A percentile compares a stretch with the other conserved stretches of the same genome.
Conservation (phyloP, 352 stramenopile genomes). For the Phytophthora citricola region DNA sequence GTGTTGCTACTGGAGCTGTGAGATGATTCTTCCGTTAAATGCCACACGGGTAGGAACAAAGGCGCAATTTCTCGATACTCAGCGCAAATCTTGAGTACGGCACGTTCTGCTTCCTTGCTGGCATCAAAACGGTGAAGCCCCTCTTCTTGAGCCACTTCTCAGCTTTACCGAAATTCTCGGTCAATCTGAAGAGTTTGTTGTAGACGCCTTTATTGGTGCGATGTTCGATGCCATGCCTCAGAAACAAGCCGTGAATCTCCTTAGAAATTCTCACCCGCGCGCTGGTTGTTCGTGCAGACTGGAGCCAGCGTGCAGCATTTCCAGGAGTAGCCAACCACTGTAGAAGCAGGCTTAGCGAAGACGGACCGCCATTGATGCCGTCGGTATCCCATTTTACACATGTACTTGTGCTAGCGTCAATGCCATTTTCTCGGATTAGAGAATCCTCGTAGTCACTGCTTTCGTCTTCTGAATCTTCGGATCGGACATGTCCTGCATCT, state of each 20-base stretch:
- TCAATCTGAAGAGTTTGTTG: conserved; percentile 2
- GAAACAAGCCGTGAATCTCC: conserved; percentile 7
- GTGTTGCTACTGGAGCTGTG: not conserved
- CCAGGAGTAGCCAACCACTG: conserved; percentile 31
- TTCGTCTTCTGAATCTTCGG: not conserved
- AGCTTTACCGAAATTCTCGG: conserved; percentile 1
- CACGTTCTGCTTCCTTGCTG: not conserved
- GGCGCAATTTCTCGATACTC: conserved; percentile 8
- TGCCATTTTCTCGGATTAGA: no score
- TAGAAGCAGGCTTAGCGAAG: conserved; percentile 29
- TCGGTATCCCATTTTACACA: conserved; percentile 11
- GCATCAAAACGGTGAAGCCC: not conserved
- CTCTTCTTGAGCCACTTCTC: conserved; percentile 9
- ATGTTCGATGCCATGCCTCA: conserved; percentile 3
- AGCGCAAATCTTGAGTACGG: conserved; percentile 13
- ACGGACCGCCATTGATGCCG: not conserved
- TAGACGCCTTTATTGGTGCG: not conserved
- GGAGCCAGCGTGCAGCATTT: conserved; percentile 34
- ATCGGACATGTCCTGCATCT: not conserved
- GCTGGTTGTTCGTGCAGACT: not conserved
- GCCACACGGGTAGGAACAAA: not conserved
- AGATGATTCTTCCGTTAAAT: not conserved
- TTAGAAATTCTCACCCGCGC: not conserved
- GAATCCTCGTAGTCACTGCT: no score
- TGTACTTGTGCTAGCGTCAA: not conserved